A percentile compares a stretch with the other conserved stretches of the same genome.
phyloP scores from a whole-genome alignment of 345 rosid species.

The Corymbia maculata region DNA sequence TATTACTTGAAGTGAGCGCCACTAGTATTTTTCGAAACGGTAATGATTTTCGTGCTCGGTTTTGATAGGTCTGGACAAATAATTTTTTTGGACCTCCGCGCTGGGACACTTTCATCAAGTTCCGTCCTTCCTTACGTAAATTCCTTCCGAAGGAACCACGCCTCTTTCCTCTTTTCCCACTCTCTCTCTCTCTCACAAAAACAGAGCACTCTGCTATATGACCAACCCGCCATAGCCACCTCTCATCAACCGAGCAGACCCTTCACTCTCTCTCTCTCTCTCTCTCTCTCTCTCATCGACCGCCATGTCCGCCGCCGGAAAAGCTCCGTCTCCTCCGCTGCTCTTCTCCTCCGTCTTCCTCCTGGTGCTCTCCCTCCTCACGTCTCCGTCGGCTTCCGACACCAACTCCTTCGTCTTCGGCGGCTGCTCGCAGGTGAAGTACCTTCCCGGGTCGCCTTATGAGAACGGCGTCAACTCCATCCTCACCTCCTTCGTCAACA shows the following conservation, averaged over 20 bases:
- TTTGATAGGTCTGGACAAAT: background rate
- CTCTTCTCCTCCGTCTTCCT: background rate
- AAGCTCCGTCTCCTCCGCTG: background rate
- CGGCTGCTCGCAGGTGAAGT: conserved; percentile 60
- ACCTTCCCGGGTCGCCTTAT: conserved; percentile 43
- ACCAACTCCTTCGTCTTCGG: conserved; percentile 55
- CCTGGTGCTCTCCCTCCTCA: conserved; percentile 3
- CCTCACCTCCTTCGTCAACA: conserved; percentile 70
- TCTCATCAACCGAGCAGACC: background rate
- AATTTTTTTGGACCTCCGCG: background rate
- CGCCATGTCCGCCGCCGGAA: background rate
- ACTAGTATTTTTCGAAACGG: background rate
- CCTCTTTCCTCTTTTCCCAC: background rate
- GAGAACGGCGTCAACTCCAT: conserved; percentile 66
- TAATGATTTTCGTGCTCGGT: background rate
- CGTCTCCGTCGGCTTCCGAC: conserved; percentile 23
- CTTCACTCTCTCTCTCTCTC: background rate
- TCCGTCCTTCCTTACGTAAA: conserved; percentile 41
- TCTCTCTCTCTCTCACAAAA: background rate
- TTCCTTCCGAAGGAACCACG: conserved; percentile 41
- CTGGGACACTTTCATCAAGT: conserved; percentile 2
- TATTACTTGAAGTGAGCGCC: background rate
- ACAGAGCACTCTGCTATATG: background rate
- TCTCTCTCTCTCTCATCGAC: background rate
- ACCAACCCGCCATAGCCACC: background rate